Evolutionary conservation across 805 yeast species (phyloP).

Genomic region (Wickerhamiella shivajii): DNA sequence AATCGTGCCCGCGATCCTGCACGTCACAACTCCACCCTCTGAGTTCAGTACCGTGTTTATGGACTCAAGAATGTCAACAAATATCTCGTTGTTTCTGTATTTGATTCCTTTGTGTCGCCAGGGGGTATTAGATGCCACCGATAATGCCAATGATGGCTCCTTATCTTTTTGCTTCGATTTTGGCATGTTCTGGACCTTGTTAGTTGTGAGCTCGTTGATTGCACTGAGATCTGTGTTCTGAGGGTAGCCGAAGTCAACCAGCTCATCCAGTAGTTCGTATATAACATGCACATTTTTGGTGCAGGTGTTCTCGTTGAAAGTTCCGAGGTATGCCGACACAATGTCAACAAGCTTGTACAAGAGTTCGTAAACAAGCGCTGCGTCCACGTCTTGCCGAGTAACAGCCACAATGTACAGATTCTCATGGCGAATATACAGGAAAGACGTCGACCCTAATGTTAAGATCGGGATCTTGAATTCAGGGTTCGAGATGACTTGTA

Average conservation of each 20-base stretch:
- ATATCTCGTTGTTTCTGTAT: conserved; percentile 70
- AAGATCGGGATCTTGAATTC: conserved; percentile 55
- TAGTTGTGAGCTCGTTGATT: conserved; percentile 20
- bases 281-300: conserved; percentile 52
- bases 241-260: conserved; percentile 67
- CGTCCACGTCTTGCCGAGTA: conserved; percentile 80
- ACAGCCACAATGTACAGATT: conserved; percentile 74
- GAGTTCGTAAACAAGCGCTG: conserved; percentile 65
- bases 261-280: conserved; percentile 66
- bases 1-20: conserved; percentile 66
- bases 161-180: conserved; percentile 1
- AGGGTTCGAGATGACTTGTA: conserved; percentile 67
- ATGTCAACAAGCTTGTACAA: conserved; percentile 46
- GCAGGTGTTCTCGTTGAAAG: conserved; percentile 35
- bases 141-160: not conserved
- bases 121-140: conserved; percentile 25
- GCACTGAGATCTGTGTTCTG: conserved; percentile 41
- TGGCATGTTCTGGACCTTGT: conserved; percentile 8
- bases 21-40: conserved; percentile 41
- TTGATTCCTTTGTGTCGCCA: conserved; percentile 64
- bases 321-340: conserved; percentile 32
- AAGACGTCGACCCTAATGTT: conserved; percentile 86
- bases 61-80: conserved; percentile 60
- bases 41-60: conserved; percentile 55
- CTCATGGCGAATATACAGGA: conserved; percentile 52